Conservation (phyloP, 345 rosid species). For the Ceriops zippeliana region DNA sequence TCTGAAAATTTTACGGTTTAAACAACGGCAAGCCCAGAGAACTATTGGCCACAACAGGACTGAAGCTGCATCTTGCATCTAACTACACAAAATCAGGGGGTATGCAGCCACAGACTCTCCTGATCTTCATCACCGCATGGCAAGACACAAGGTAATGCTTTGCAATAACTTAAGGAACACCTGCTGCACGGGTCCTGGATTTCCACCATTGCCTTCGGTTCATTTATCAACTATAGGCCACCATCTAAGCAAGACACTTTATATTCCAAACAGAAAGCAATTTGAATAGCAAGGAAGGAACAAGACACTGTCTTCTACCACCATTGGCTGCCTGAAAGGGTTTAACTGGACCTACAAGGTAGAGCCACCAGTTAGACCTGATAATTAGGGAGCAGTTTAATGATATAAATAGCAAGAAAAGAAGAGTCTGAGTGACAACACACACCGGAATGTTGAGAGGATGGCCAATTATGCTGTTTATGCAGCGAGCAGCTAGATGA, state of each 20-base stretch:
- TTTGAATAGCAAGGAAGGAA: conserved; percentile 88
- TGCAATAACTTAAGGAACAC: too few species aligned
- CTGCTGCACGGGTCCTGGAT: too few species aligned
- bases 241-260: conserved; percentile 5
- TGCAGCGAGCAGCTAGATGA: conserved; percentile 69
- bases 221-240: background rate
- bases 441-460: conserved; percentile 53
- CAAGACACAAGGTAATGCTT: too few species aligned
- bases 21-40: too few species aligned
- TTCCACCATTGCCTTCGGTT: background rate
- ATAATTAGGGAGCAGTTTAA: background rate
- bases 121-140: too few species aligned
- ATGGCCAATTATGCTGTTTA: conserved; percentile 43
- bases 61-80: too few species aligned
- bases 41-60: too few species aligned
- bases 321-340: conserved; percentile 96
- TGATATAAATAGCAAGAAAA: background rate
- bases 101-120: too few species aligned
- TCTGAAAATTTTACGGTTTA: too few species aligned
- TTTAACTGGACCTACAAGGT: conserved; percentile 65
- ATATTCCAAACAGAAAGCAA: conserved; percentile 78
- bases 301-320: conserved; percentile 62
- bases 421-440: conserved; percentile 13
- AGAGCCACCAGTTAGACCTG: conserved; percentile 9
- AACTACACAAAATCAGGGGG: too few species aligned